Evolutionary conservation across 805 yeast species (phyloP), one percentile per base, ranked within the genome.

Genomic region (Schizosaccharomyces cryophilus): DNA sequence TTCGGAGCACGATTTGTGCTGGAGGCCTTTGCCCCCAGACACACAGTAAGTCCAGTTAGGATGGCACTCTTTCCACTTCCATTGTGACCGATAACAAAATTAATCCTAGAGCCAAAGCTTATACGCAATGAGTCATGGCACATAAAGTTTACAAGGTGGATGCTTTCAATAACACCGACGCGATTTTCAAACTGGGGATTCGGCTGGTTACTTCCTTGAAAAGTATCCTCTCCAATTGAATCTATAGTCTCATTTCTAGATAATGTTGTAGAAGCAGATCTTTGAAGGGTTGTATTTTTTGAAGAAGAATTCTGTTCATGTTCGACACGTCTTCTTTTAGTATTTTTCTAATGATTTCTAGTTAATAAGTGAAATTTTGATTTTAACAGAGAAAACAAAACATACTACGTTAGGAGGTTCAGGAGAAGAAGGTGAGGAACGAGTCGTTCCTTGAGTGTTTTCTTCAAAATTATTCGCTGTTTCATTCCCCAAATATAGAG

Each of bases 11-110:
- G 78, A 67, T 84, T 85, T 0, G 98, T 90, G 60, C 82, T 87
- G 24, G 82, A 75, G 0, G 96, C 96, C 67, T 78, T 80, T 0
- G 96, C 97, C 1, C 84, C 90, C 19, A 93, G 72, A 0, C 96
- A 95, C 42, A 93, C 74, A 68, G 95, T 90, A 0, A 90, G 80
- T 0, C 96, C 97, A 63, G 96, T 86, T 3, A 93, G 89, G 66
- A 93, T 80, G 0, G 97, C 87, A 47, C 93, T 83, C 67, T 93
- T 93, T 5, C 98, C 98, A 0, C 95, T 80, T 42, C 99, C 99
- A 69, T 93, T 93, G 13, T 96, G 96, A 0, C 96, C 98, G 61
- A 93, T 84, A 62, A 93, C 85, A 83, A 93, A 80, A 68, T 93
- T 93, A 68, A 93, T 75, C 1, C 83, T 75, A 0, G 96, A 96